Percentiles rank a stretch among this genome's conserved stretches.
phyloP scores from a whole-genome alignment of 345 rosid genomes.

The Brassica incana region DNA sequence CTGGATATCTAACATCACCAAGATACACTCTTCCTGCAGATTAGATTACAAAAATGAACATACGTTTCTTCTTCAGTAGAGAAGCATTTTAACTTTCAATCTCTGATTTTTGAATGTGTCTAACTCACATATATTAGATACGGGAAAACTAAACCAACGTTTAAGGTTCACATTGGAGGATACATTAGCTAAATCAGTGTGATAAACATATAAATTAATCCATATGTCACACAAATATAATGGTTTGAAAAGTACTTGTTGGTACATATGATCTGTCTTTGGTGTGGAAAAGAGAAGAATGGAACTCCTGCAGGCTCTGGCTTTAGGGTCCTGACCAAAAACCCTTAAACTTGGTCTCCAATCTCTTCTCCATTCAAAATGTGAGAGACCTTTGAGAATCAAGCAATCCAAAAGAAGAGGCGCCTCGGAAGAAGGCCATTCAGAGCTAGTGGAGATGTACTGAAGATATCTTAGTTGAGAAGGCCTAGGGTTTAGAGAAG shows the following conservation, averaged over 20 bases:
- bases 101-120: too few relatives aligned
- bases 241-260: too few relatives aligned
- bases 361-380: conserved; percentile 56
- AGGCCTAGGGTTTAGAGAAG: conserved; percentile 71
- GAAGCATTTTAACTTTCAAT: too few relatives aligned
- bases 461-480: conserved; percentile 87
- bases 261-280: conserved; percentile 21
- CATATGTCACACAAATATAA: too few relatives aligned
- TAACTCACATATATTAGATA: too few relatives aligned
- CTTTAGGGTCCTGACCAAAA: conserved; percentile 68
- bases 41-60: background rate
- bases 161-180: too few relatives aligned
- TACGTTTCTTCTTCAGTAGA: too few relatives aligned
- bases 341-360: conserved; percentile 76
- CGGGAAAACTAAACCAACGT: too few relatives aligned
- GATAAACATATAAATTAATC: too few relatives aligned
- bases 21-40: background rate
- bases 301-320: conserved; percentile 33
- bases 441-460: conserved; percentile 81
- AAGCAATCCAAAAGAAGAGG: conserved; percentile 71
- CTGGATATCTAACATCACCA: background rate
- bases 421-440: conserved; percentile 76
- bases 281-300: conserved; percentile 75
- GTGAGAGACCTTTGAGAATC: conserved; percentile 62
- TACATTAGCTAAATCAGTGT: too few relatives aligned